Percentiles rank a stretch among this genome's conserved stretches.
These are phyloP conservation scores for Alternaria viburni DNA, from an alignment of 2,329 filamentous ascomycete genomes.

Conservation along the genomic window DNA sequence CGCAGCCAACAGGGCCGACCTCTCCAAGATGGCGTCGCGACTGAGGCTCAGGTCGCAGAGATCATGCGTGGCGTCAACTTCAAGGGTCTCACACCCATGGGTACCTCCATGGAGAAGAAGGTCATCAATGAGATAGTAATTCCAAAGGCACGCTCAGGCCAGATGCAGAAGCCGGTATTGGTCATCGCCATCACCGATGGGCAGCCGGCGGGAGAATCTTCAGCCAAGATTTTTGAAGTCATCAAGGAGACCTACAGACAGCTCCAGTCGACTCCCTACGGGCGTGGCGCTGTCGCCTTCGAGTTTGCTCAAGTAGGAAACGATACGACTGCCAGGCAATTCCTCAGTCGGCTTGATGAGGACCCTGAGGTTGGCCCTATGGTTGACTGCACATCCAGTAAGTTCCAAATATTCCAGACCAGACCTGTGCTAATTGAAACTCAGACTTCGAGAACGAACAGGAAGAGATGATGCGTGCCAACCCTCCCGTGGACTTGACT, in stretches of 20 bases:
- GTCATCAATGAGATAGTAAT: constrained; percentile 68
- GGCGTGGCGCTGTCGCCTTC: constrained; percentile 66
- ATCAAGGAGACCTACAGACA: constrained; percentile 57
- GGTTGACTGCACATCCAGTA: constrained; percentile 73
- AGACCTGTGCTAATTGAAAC: constrained; percentile 4
- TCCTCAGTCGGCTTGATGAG: constrained; percentile 68
- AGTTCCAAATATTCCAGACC: constrained; percentile 26
- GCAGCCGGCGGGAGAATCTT: constrained; percentile 68
- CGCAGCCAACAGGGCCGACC: constrained; percentile 43
- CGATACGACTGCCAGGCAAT: constrained; percentile 68
- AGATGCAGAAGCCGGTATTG: constrained; percentile 67
- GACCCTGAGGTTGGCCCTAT: constrained; percentile 66
- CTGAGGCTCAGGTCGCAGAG: constrained; percentile 63
- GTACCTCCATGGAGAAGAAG: constrained; percentile 66
- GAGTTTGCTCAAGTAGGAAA: constrained; percentile 74
- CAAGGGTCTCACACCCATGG: constrained; percentile 71
- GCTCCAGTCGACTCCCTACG: constrained; percentile 57
- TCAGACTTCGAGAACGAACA: constrained; percentile 71
- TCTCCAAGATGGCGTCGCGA: constrained; percentile 61
- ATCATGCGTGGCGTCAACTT: constrained; percentile 66
- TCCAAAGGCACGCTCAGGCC: constrained; percentile 57
- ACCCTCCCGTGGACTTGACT: constrained; percentile 67
- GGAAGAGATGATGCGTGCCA: constrained; percentile 67
- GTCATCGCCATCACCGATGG: constrained; percentile 72
- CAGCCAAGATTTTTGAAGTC: constrained; percentile 62